Evolutionary conservation across 2,329 filamentous ascomycete species (phyloP).

Genomic region (Thyridium curvatum): DNA sequence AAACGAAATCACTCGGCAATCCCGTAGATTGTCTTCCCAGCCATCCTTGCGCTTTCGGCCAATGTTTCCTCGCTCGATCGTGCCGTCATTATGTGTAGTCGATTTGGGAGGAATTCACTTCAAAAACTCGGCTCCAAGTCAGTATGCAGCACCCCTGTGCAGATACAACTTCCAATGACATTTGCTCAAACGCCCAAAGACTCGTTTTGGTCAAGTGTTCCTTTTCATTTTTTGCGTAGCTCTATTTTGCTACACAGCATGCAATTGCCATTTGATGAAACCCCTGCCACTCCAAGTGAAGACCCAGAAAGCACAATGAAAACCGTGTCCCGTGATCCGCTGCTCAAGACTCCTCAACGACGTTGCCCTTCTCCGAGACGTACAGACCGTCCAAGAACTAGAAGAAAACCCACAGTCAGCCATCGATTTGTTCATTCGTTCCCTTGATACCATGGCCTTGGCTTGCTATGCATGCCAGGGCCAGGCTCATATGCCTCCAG

Average conservation of each 20-base stretch:
- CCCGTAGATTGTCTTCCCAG: too few species aligned
- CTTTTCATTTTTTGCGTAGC: conserved; percentile 21
- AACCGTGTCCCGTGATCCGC: conserved; percentile 18
- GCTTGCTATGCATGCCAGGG: too few species aligned
- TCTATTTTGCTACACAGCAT: conserved; percentile 48
- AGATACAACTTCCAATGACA: too few species aligned
- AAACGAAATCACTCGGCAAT: too few species aligned
- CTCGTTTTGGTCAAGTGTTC: conserved; percentile 20
- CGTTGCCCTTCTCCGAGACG: conserved; percentile 98
- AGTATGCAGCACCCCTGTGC: too few species aligned
- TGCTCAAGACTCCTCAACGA: conserved; percentile 56
- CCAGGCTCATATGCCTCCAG: too few species aligned
- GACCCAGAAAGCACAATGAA: conserved; percentile 48
- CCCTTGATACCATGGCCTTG: too few species aligned
- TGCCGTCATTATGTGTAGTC: too few species aligned
- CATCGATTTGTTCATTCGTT: neutral
- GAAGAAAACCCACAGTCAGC: conserved; percentile 6
- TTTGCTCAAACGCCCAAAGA: conserved; percentile 11
- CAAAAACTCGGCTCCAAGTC: too few species aligned
- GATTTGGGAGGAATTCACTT: too few species aligned
- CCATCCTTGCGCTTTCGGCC: too few species aligned
- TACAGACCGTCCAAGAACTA: conserved; percentile 99
- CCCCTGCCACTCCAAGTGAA: conserved; percentile 55
- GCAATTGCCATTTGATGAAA: conserved; percentile 46
- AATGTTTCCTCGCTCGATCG: too few species aligned